Evolutionary conservation across 2,329 filamentous ascomycete species (phyloP).

Genomic region (Calcarisporium arbuscula): DNA sequence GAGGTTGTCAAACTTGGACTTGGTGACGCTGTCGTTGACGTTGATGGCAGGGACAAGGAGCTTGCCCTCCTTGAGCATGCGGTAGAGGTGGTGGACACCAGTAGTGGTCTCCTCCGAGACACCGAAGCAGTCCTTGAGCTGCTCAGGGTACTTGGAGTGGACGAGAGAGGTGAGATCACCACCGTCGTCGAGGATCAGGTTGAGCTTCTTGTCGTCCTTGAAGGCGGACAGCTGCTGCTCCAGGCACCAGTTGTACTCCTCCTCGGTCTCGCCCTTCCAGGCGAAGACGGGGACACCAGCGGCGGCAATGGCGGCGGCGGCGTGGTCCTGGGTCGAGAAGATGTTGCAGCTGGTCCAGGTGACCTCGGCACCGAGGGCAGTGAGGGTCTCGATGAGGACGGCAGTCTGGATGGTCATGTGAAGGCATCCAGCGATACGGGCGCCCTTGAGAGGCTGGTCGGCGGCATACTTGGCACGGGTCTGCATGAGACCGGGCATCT

Average conservation of each 20-base stretch:
- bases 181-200: constrained; percentile 98
- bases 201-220: constrained; percentile 93
- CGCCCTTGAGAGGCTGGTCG: constrained; percentile 91
- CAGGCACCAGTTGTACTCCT: constrained; percentile 99
- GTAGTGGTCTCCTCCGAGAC: constrained; percentile 99
- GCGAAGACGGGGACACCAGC: constrained; percentile 79
- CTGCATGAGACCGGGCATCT: constrained; percentile 97
- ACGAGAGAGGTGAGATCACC: constrained; percentile 95
- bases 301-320: constrained; percentile 93
- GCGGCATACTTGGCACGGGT: constrained; percentile 85
- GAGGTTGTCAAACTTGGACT: constrained; percentile 99
- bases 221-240: constrained; percentile 97
- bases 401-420: constrained; percentile 99
- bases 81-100: constrained; percentile 98
- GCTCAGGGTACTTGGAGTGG: constrained; percentile 97
- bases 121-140: constrained; percentile 97
- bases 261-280: constrained; percentile 90
- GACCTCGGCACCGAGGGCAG: constrained; percentile 89
- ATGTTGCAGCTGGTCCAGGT: constrained; percentile 99
- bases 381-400: constrained; percentile 97
- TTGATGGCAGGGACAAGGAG: constrained; percentile 96
- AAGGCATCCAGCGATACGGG: constrained; percentile 94
- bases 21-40: constrained; percentile 99
- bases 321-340: constrained; percentile 98
- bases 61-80: constrained; percentile 86